phyloP scores from a whole-genome alignment of 495 filamentous ascomycete species.

The Platismatia glauca region DNA sequence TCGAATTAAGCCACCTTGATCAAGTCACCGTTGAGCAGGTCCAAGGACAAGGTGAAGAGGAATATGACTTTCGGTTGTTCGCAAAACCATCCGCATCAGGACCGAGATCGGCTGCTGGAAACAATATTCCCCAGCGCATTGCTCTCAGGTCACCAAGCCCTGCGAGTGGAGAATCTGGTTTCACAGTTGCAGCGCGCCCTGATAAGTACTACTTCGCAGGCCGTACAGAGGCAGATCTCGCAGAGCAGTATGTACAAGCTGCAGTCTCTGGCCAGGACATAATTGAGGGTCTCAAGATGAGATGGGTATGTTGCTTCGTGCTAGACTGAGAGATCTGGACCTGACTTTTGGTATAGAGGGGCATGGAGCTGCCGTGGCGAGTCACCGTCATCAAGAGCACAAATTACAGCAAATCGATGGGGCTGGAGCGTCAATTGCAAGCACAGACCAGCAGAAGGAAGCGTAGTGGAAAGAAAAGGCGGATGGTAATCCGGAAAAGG shows the following conservation, averaged over 20 bases:
- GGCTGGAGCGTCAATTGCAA: not conserved
- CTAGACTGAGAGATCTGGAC: not conserved
- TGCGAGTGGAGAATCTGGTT: slow-evolving; percentile 1
- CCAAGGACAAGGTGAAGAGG: not conserved
- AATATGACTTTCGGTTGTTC: slow-evolving; percentile 16
- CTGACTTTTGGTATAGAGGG: slow-evolving; percentile 3
- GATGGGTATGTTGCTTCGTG: slow-evolving; percentile 13
- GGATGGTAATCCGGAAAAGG: slow-evolving; percentile 17
- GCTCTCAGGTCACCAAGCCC: slow-evolving; percentile 15
- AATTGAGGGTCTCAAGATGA: slow-evolving; percentile 3
- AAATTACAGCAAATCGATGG: not conserved
- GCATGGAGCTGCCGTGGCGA: slow-evolving; percentile 18
- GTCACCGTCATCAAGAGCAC: slow-evolving; percentile 6
- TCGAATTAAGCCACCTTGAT: not conserved
- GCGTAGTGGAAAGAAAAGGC: slow-evolving; percentile 22
- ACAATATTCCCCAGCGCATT: slow-evolving; percentile 5
- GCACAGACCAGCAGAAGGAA: slow-evolving; percentile 20
- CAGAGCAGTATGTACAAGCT: slow-evolving; percentile 9
- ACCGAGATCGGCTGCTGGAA: not conserved
- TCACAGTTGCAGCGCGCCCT: slow-evolving; percentile 4
- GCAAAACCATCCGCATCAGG: not conserved
- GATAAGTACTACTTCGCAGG: slow-evolving; percentile 14
- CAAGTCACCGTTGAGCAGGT: not conserved
- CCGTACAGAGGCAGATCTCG: slow-evolving; percentile 1
- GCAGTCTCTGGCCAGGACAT: slow-evolving; percentile 11